Evolutionary conservation across 2,329 filamentous ascomycete genomes (phyloP).

Genomic region (Fusarium lyarnte): DNA sequence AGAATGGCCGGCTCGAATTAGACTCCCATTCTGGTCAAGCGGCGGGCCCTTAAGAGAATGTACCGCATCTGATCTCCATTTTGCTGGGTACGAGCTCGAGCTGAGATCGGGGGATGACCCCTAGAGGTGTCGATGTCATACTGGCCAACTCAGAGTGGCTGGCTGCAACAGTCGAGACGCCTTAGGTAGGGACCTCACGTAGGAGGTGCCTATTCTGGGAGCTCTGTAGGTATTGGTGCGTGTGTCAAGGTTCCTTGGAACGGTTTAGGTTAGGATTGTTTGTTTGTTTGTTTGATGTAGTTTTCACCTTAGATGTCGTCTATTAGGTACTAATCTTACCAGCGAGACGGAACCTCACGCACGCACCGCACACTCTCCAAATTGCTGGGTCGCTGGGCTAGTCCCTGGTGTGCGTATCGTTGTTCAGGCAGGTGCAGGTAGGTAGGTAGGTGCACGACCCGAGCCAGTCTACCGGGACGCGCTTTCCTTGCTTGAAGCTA

Average conservation of each 20-base stretch:
- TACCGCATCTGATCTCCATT: conserved; percentile 32
- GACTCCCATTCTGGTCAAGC: conserved; percentile 25
- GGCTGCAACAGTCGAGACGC: conserved; percentile 13
- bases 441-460: conserved; percentile 18
- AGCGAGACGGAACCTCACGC: background rate
- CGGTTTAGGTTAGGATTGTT: background rate
- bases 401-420: conserved; percentile 7
- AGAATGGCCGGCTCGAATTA: background rate
- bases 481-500: conserved; percentile 20
- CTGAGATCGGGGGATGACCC: conserved; percentile 18
- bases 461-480: conserved; percentile 24
- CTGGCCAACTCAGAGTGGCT: conserved; percentile 17
- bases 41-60: conserved; percentile 16
- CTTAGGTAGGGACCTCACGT: background rate
- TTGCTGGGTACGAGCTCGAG: conserved; percentile 2
- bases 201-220: background rate
- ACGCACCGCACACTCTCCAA: background rate
- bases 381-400: background rate
- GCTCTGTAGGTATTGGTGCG: background rate
- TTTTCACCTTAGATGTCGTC: background rate
- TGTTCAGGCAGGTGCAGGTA: conserved; percentile 11
- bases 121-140: conserved; percentile 23
- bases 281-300: background rate
- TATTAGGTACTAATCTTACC: background rate
- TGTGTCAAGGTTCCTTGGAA: background rate